phyloP scores from a whole-genome alignment of 2,329 filamentous ascomycete genomes.

The Botrytis deweyae region DNA sequence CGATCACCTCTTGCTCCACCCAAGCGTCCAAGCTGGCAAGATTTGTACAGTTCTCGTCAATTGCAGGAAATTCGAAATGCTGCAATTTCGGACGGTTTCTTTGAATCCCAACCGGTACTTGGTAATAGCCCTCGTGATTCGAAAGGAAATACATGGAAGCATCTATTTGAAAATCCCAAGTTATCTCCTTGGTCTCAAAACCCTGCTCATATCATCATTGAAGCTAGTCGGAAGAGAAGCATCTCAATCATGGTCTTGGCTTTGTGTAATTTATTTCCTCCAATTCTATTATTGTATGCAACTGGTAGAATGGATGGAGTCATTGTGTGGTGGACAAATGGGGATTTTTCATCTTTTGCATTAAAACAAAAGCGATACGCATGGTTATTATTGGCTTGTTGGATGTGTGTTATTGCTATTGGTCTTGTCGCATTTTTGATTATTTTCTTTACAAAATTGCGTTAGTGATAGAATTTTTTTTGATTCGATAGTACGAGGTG shows the following conservation, averaged over 20 bases:
- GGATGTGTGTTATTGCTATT: conserved; percentile 26
- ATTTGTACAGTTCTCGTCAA: conserved; percentile 33
- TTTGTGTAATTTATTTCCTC: conserved; percentile 35
- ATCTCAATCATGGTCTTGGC: conserved; percentile 32
- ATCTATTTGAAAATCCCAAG: conserved; percentile 29
- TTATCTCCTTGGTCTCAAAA: conserved; percentile 27
- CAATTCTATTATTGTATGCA: conserved; percentile 33
- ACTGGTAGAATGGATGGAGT: conserved; percentile 33
- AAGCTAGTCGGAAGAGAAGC: conserved; percentile 25
- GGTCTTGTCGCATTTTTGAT: conserved; percentile 30
- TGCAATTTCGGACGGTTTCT: conserved; percentile 30
- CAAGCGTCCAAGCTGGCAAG: conserved; percentile 31
- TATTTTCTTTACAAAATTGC: conserved; percentile 19
- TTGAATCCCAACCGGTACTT: conserved; percentile 21
- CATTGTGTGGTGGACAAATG: conserved; percentile 33
- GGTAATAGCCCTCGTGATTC: not conserved
- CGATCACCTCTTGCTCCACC: conserved; percentile 36
- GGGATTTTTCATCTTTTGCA: conserved; percentile 31
- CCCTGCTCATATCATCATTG: conserved; percentile 23
- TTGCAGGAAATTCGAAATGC: conserved; percentile 27
- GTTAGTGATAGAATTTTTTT: not conserved
- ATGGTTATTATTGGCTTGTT: conserved; percentile 25
- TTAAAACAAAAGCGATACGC: conserved; percentile 33
- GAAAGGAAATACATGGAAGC: conserved; percentile 24
- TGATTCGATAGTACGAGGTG: not conserved